Evolutionary conservation across 768 basidiomycete genomes (phyloP), one percentile per base, ranked within the genome.

Genomic region (Lentinula aciculospora): DNA sequence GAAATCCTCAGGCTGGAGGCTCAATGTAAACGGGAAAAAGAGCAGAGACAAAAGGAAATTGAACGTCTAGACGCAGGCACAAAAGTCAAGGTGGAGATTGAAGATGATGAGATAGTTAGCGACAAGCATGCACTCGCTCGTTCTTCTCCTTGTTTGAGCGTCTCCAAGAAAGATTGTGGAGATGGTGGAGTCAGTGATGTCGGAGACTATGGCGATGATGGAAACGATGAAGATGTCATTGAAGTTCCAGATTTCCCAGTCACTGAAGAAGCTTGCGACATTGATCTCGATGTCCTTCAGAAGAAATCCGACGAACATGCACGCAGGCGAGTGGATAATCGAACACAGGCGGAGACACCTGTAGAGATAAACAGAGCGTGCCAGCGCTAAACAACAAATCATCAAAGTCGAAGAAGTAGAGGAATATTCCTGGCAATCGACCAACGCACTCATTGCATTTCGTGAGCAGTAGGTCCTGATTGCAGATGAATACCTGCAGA

Each of bases 401-500:
- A n/a, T n/a, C n/a, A n/a, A 44, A 12, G 62, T 59, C 8, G 62
- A 66, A 15, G 65, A 65, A 5, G 46, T 58, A 31, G 58, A 61
- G n/a, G 69, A 67, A 68, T 54, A 32, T 17, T 67, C 65, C 13
- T 61, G 62, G 12, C 49, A 61, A 9, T 68, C 68, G 51, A 21
- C 42, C 7, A 21, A 21, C 23, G 42, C 42, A 9, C 66, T 71
- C n/a, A 62, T 64, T 10, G 58, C 63, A n/a, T 70, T 71, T 56
- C 64, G 68, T 3, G 58, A 65, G 39, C 62, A 40, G 28, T 64
- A 67, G 10, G 60, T 60, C 9, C 58, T 62, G 10, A 61, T 71
- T 36, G 69, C 65, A 8, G 65, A 71, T 25, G 67, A 67, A 5
- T 68, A 61, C 39, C 63, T 70, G 45, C 62, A 66, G 48, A 28